Conservation (phyloP, 345 rosid genomes). For the Brassica juncea region DNA sequence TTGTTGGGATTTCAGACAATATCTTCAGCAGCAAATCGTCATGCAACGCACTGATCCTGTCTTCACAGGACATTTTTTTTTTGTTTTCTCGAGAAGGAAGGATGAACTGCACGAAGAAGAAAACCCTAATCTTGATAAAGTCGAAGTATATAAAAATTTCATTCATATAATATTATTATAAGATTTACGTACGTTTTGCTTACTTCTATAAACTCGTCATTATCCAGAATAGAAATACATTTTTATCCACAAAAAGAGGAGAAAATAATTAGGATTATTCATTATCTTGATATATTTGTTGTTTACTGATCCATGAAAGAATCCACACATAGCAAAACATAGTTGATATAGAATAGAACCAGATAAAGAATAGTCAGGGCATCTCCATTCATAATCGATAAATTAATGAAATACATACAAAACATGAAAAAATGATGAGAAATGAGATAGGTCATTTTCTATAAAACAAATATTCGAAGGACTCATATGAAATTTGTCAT, state of each 20-base stretch:
- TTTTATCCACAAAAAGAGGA: background rate
- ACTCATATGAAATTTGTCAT: too few species aligned
- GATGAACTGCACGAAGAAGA: background rate
- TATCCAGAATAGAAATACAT: background rate
- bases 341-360: background rate
- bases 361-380: background rate
- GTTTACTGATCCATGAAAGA: too few species aligned
- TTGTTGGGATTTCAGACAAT: background rate
- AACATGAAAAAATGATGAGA: too few species aligned
- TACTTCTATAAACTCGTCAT: background rate
- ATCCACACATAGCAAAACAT: too few species aligned
- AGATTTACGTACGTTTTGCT: background rate
- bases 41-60: background rate
- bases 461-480: too few species aligned
- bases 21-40: background rate
- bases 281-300: background rate
- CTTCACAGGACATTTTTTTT: background rate
- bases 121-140: background rate
- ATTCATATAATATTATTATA: background rate
- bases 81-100: background rate
- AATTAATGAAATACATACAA: too few species aligned
- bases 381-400: background rate
- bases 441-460: too few species aligned
- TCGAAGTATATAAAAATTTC: background rate
- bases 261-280: background rate